Base-by-base conservation (phyloP, 345 rosid species). In the Mallotus nudiflorus region DNA sequence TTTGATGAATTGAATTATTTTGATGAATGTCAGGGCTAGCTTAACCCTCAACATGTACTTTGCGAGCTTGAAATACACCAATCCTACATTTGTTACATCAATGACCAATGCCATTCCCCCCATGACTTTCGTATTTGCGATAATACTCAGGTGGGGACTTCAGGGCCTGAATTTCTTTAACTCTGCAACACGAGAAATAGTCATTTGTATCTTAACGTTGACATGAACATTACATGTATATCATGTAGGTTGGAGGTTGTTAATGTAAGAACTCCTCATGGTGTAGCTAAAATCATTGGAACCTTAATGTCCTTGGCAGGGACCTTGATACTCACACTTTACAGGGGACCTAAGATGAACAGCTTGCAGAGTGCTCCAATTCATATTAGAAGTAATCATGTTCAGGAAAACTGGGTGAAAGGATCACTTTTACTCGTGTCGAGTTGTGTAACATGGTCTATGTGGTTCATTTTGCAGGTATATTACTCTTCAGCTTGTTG, bases 401-500 rank as follows among this genome's bases (percentile, higher is more conserved):
- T 49, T 54, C 69, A 53, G 0, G 24, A 75, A 31, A 46, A 72
- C 60, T 64, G 77, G 82, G 7, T 79, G 33, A 62, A 68, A 66
- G 82, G 80, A 18, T 58, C 82, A 63, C n/a, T 79, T 68, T 67
- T 79, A 28, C 54, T 45, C 20, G 69, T 54, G 29, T 63, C 71
- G 19, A 79, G 82, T 46, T 64, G 72, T 48, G 50, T 72, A 50
- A 18, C 64, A 57, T 75, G 71, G 74, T 72, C 82, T 37, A 10
- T 69, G 6, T 75, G 71, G 68, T 80, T 45, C 45, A 66, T 76
- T n/a, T 22, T 68, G 77, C 83, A 69, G 83, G 83, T 76, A 27
- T 19, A 42, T 42, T 20, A 40, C 20, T 42, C 45, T 22, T 56
- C 14, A 62, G 5, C 58, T 12, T 20, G 51, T 22, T 3, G 35